Percentiles rank a stretch among this genome's conserved stretches.
Conservation (phyloP, 192 early-diverging fungal species). For the Coemansia pectinata region DNA sequence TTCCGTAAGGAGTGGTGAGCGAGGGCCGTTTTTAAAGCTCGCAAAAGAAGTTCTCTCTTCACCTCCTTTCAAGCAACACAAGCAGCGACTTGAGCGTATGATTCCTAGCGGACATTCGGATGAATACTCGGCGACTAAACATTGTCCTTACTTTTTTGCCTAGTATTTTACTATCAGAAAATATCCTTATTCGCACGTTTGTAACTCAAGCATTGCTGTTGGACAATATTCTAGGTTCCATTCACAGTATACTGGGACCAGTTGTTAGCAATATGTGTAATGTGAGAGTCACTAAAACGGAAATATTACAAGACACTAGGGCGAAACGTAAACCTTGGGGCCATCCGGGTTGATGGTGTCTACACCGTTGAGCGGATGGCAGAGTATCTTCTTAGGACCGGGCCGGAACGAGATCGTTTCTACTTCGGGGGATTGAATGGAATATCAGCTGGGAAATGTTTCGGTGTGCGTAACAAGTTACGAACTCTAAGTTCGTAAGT, state of each 20-base stretch:
- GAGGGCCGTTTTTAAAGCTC: neutral
- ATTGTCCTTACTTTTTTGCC: neutral
- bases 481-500: conserved; percentile 35
- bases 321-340: neutral
- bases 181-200: too few relatives aligned
- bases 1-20: too few relatives aligned
- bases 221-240: too few relatives aligned
- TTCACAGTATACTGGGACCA: too few relatives aligned
- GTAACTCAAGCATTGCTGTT: too few relatives aligned
- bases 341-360: conserved; percentile 27
- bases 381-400: conserved; percentile 30
- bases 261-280: too few relatives aligned
- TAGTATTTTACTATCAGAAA: too few relatives aligned
- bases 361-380: conserved; percentile 31
- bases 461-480: conserved; percentile 23
- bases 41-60: neutral
- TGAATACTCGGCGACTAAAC: neutral
- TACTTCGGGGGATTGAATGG: conserved; percentile 11
- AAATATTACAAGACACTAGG: neutral
- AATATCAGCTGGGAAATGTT: conserved; percentile 19
- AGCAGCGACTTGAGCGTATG: neutral
- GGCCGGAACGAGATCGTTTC: conserved; percentile 17
- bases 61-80: neutral
- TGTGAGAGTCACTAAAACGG: too few relatives aligned
- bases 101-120: neutral